Base-by-base conservation (phyloP, 176 grass and related monocot genomes). In the Echinochloa phyllopogon region DNA sequence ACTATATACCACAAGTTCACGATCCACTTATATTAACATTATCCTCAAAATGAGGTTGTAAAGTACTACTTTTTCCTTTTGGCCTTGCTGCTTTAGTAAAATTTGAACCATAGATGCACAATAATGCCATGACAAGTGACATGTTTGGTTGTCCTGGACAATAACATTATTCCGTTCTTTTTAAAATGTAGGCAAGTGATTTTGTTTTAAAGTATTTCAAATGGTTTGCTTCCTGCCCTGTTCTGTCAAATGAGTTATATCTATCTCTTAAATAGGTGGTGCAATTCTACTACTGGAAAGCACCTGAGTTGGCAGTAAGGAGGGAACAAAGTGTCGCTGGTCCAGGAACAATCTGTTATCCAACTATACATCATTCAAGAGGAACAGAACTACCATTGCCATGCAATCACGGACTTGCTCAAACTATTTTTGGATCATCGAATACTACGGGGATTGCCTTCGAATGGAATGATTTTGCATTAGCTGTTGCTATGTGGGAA, bases 221-320 rank as follows among this genome's bases (percentile, higher is more conserved):
- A 10, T 47, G 39, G 10, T 56, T 61, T 41, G 37, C 16, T 38
- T 82, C 8, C 0, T 65, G 13, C 52, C 58, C 23, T 24, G 40
- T 82, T 60, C 53, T 76, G 3, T 45, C 33, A 74, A 17, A 18
- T 74, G 49, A 49, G 33, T 79, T 80, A 43, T 52, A 20, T 59
- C 25, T 53, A 3, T 88, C 17, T 83, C 18, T 81, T 45, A 53
- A 74, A 77, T 76, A 98, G 96, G 91, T 87, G 55, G 58, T 94
- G 40, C 91, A 95, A 83, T 98, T 95, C 57, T 98, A 90, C 87
- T 82, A 81, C 86, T 98, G 96, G 96, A 95, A 92, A 89, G 67
- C 80, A 60, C 41, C 80, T 74, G 77, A 90, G 41, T 25, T 92
- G 66, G 79, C 79, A 71, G 29, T 76, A 80, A 74, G 67, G 82